These are phyloP conservation scores for Panicum virgatum DNA, from an alignment of 202 grass and related monocot genomes.

Conservation along the genomic window DNA sequence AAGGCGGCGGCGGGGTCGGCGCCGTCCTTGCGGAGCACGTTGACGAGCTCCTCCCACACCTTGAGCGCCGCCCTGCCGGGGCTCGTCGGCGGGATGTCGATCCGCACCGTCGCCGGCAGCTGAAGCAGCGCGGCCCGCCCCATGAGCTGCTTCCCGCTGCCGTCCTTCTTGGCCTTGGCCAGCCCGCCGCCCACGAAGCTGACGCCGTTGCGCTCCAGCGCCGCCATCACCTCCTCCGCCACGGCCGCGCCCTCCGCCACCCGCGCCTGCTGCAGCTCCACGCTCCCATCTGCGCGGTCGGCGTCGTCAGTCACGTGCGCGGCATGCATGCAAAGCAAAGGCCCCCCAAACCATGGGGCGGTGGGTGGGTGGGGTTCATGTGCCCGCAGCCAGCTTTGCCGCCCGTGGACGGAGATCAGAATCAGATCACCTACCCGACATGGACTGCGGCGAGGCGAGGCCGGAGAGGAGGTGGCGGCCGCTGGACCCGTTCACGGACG, in stretches of 20 bases:
- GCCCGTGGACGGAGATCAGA: no score
- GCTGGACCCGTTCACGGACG: slow-evolving; percentile 17
- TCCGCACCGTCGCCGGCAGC: slow-evolving; percentile 54
- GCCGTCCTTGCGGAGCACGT: slow-evolving; percentile 75
- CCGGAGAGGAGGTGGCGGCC: slow-evolving; percentile 50
- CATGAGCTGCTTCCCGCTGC: slow-evolving; percentile 19
- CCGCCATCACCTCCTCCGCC: slow-evolving; percentile 87
- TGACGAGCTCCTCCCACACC: slow-evolving; percentile 87
- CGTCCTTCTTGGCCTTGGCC: slow-evolving; percentile 61
- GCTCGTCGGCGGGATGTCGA: slow-evolving; percentile 86
- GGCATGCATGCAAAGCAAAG: no score
- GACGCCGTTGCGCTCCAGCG: slow-evolving; percentile 85
- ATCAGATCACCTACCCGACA: slow-evolving; percentile 52
- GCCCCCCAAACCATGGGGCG: no score
- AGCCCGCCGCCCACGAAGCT: slow-evolving; percentile 60
- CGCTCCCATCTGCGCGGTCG: slow-evolving; percentile 35
- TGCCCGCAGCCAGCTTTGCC: neutral
- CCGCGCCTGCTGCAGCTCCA: slow-evolving; percentile 38
- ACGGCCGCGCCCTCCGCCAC: slow-evolving; percentile 49
- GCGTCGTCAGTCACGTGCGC: slow-evolving; percentile 4
- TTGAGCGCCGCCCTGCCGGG: slow-evolving; percentile 59
- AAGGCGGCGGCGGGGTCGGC: slow-evolving; percentile 51
- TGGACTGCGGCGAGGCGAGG: slow-evolving; percentile 56
- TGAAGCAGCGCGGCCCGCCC: slow-evolving; percentile 27
- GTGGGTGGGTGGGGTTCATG: slow-evolving; percentile 38